phyloP scores from a whole-genome alignment of 305 asterid species.

The Nicotiana rustica region DNA sequence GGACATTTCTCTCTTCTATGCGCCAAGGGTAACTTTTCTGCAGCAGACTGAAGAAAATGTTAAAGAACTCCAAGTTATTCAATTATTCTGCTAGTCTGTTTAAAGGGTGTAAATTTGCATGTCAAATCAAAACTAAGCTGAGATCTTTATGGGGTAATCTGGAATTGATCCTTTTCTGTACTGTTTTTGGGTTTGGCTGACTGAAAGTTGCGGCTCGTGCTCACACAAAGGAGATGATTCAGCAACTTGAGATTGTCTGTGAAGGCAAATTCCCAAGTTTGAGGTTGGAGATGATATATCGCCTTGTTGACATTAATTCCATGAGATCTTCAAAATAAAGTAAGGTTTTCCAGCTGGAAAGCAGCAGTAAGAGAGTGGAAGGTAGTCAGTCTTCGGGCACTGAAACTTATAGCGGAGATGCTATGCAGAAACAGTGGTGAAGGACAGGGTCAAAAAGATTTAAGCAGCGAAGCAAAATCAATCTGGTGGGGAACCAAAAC shows the following conservation, averaged over 20 bases:
- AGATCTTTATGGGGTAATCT: not conserved
- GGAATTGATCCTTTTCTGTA: not conserved
- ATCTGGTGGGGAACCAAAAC: not conserved
- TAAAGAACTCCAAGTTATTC: not conserved
- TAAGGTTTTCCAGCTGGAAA: slow-evolving; percentile 2
- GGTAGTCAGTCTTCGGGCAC: not conserved
- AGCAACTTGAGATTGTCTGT: not conserved
- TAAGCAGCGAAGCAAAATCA: not conserved
- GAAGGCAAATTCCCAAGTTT: not conserved
- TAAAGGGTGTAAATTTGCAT: not conserved
- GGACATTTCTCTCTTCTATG: not conserved
- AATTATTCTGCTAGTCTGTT: not conserved
- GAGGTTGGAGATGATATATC: slow-evolving; percentile 10
- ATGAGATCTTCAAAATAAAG: not conserved
- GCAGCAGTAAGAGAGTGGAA: not conserved
- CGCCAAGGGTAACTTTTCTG: not conserved
- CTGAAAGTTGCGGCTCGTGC: slow-evolving; percentile 8
- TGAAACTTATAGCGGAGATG: not conserved
- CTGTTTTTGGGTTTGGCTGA: not conserved
- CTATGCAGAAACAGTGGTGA: slow-evolving; percentile 4
- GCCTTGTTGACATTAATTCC: slow-evolving; percentile 3
- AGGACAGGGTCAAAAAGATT: not conserved
- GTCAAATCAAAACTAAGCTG: not conserved
- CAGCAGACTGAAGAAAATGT: not conserved
- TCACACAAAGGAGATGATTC: not conserved